Conservation (phyloP, 2,329 filamentous ascomycete genomes). For the Setomelanomma holmii region DNA sequence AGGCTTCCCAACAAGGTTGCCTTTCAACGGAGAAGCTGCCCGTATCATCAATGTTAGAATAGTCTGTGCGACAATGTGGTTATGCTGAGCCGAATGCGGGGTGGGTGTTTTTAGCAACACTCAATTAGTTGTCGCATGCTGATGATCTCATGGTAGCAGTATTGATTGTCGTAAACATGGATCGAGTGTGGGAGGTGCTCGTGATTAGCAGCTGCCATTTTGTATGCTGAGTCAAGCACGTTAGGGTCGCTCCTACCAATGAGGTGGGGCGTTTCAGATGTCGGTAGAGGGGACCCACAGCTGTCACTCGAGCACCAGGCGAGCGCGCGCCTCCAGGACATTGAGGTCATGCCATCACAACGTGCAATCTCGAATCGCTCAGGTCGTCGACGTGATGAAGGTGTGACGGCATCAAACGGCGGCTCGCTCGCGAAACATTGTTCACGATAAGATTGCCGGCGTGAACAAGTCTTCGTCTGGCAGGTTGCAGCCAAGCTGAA, state of each 20-base stretch:
- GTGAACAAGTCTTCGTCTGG: no score
- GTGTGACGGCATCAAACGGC: slow-evolving; percentile 23
- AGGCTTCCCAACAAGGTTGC: slow-evolving; percentile 4
- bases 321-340: slow-evolving; percentile 35
- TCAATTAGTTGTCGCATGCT: slow-evolving; percentile 8
- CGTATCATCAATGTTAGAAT: background rate
- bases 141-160: slow-evolving; percentile 7
- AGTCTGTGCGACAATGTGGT: slow-evolving; percentile 8
- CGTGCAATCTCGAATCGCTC: slow-evolving; percentile 20
- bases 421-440: slow-evolving; percentile 13
- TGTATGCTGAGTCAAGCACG: slow-evolving; percentile 19
- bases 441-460: slow-evolving; percentile 5
- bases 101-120: slow-evolving; percentile 18
- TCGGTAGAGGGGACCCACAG: slow-evolving; percentile 18
- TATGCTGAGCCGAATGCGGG: slow-evolving; percentile 8
- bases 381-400: slow-evolving; percentile 18
- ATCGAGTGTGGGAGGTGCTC: slow-evolving; percentile 5
- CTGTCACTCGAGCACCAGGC: slow-evolving; percentile 18
- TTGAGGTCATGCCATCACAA: slow-evolving; percentile 21
- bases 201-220: slow-evolving; percentile 10
- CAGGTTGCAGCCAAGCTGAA: no score
- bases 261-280: slow-evolving; percentile 20
- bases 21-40: background rate
- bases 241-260: slow-evolving; percentile 13
- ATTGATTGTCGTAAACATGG: background rate